Evolutionary conservation across 768 basidiomycete species (phyloP), one percentile per base, ranked within the genome.

Genomic region (Cubamyces sp.): DNA sequence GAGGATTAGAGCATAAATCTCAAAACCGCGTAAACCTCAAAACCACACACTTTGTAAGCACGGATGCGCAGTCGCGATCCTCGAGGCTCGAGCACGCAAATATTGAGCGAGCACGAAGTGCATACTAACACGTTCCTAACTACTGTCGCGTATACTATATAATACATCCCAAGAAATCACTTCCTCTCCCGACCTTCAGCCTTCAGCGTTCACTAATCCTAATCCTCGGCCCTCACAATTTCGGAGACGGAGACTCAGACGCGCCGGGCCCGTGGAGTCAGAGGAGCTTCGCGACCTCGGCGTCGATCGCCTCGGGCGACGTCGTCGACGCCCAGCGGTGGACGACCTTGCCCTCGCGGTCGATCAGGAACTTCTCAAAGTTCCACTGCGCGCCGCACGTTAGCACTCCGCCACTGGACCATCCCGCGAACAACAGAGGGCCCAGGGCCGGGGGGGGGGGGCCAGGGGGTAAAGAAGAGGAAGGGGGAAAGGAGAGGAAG

Each of bases 331-430:
- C 86, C 88, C 90, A 93, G 57, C 84, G 84, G 67, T 87, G 76
- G 23, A 90, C 84, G 15, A 92, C 89, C 1, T 85, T 82, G 34
- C 92, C 92, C 46, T 92, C 78, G 75, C 85, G 85, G 74, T 94
- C 82, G 46, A 96, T 76, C 60, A 96, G 78, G 79, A 95, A 96
- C 74, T 92, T 92, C 75, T 92, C 91, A 74, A 94, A 94, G 75
- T 94, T 94, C 93, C 92, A 94, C 88, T 91, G 60, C 37, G 25
- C 46, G 45, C n/a, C 6, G 28, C 18, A 40, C 45, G 21, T 58
- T 43, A 57, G 56, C 45, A 25, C 25, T 5, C 23, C 23, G 23
- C 14, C 23, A 19, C 16, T 12, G 12, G 48, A 40, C n/a, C n/a
- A n/a, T n/a, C n/a, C n/a, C n/a, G n/a, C n/a, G n/a, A n/a, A n/a